These are phyloP conservation scores for Cryptococcus sp. DNA, from an alignment of 1,284 basidiomycete genomes.

Conservation along the genomic window DNA sequence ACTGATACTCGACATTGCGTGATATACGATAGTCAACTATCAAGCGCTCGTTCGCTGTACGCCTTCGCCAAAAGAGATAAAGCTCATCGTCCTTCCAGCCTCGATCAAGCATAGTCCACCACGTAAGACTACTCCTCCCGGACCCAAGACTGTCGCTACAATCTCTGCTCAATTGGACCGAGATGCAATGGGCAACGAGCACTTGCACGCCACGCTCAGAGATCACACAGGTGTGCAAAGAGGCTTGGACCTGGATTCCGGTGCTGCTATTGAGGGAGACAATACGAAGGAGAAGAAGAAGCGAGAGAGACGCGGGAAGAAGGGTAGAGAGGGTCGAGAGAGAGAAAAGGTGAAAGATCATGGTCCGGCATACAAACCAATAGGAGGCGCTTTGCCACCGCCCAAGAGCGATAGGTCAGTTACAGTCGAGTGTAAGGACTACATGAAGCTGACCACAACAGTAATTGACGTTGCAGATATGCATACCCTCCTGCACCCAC, in stretches of 20 bases:
- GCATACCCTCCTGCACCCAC: conserved; percentile 33
- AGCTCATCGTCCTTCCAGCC: neutral
- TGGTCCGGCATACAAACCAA: conserved; percentile 22
- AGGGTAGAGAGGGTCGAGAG: conserved; percentile 16
- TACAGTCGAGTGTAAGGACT: neutral
- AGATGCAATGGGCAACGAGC: conserved; percentile 32
- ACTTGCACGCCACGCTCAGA: conserved; percentile 31
- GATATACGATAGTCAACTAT: conserved; percentile 31
- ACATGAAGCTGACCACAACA: neutral
- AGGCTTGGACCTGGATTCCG: conserved; percentile 6
- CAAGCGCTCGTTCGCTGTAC: conserved; percentile 26
- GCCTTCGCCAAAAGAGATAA: conserved; percentile 11
- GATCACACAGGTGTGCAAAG: conserved; percentile 28
- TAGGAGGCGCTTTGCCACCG: conserved; percentile 22
- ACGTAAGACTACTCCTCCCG: conserved; percentile 10
- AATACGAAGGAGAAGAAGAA: conserved; percentile 16
- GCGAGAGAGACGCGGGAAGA: conserved; percentile 23
- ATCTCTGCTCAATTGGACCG: conserved; percentile 37
- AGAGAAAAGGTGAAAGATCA: conserved; percentile 4
- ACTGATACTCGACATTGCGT: neutral
- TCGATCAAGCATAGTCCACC: conserved; percentile 2
- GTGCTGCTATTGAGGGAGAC: conserved; percentile 12
- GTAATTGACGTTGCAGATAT: conserved; percentile 21
- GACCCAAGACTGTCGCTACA: conserved; percentile 30
- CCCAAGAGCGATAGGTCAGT: conserved; percentile 38